Base-by-base conservation (phyloP, 2,329 filamentous ascomycete genomes). In the Trichophyton simii region DNA sequence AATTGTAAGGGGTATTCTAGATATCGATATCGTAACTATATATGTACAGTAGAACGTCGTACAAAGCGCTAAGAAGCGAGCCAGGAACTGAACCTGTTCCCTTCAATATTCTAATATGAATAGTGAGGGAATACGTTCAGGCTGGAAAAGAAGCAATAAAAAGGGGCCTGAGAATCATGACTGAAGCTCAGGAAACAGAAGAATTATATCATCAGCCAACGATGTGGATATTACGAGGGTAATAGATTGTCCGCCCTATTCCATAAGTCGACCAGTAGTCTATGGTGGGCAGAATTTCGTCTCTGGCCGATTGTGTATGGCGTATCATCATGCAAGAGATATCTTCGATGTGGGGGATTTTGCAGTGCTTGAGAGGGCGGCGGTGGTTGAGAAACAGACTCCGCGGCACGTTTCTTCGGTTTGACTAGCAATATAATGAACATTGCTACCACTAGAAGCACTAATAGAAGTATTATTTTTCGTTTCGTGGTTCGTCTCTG, bases 401-500 rank as follows among this genome's bases (percentile, higher is more conserved):
- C 34, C 41, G 59, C 41, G 41, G 60, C 63, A 50, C 69, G 65
- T 18, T 68, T 68, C 72, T 87, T 91, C 0, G 89, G 89, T 75
- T 95, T 96, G 64, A 95, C 79, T 44, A 89, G 74, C 1, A 96
- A 75, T 46, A 96, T 72, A 67, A 96, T 95, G 69, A 99, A 87
- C 77, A 96, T 82, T 36, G 89, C 94, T 20, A 86, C 85, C 59
- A 99, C 87, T 22, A 97, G 75, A 28, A 99, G 77, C 5, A 95
- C 75, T 20, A 99, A 79, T n/a, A 99, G 78, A 46, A 99, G 79
- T 61, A 99, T 94, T 57, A 95, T 86, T 77, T 96, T 96, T 66
- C 94, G 82, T 77, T 96, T 99, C 22, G 89, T 91, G 59, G 87
- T 87, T 71, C 85, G 87, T 72, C 84, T 86, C 78, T 99, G 94